phyloP scores from a whole-genome alignment of 2,329 filamentous ascomycete species.

The Neofusicoccum sp. region DNA sequence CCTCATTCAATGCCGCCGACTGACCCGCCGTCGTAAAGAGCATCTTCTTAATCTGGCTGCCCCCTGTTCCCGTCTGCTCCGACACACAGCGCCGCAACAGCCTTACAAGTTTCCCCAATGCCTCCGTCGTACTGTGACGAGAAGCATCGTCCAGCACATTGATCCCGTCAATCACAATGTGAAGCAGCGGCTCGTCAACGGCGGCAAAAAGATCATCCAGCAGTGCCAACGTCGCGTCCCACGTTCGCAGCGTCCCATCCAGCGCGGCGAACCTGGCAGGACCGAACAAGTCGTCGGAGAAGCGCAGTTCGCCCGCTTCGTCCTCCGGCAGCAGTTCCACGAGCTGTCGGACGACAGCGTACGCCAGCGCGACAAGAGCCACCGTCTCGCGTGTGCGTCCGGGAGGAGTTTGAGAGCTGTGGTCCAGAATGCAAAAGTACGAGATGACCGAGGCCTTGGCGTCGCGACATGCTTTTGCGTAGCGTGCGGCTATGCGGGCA shows the following conservation, averaged over 20 bases:
- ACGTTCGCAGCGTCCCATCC: not conserved
- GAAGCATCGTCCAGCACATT: not conserved
- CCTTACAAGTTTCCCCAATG: not conserved
- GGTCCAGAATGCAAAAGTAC: slow-evolving; percentile 16
- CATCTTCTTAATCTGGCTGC: not conserved
- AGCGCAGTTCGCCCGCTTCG: not conserved
- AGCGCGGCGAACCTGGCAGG: not conserved
- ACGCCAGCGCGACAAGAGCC: slow-evolving; percentile 15
- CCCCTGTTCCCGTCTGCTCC: too few species aligned
- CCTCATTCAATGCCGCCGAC: slow-evolving; percentile 24
- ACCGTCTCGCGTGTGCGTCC: slow-evolving; percentile 16
- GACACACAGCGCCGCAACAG: not conserved
- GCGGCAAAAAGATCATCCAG: not conserved
- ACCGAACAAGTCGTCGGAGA: not conserved
- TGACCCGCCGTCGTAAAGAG: not conserved
- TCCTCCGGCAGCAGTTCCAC: slow-evolving; percentile 15
- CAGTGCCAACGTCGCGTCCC: not conserved
- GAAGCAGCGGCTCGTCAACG: not conserved
- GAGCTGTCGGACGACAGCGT: slow-evolving; percentile 22
- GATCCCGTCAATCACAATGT: not conserved
- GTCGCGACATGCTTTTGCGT: not conserved
- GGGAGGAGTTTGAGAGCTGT: not conserved
- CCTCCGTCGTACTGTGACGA: not conserved
- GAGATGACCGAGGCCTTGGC: slow-evolving; percentile 15
- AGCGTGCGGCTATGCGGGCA: not conserved